phyloP scores from a whole-genome alignment of 2,329 filamentous ascomycete species.

The Phoma herbarum region DNA sequence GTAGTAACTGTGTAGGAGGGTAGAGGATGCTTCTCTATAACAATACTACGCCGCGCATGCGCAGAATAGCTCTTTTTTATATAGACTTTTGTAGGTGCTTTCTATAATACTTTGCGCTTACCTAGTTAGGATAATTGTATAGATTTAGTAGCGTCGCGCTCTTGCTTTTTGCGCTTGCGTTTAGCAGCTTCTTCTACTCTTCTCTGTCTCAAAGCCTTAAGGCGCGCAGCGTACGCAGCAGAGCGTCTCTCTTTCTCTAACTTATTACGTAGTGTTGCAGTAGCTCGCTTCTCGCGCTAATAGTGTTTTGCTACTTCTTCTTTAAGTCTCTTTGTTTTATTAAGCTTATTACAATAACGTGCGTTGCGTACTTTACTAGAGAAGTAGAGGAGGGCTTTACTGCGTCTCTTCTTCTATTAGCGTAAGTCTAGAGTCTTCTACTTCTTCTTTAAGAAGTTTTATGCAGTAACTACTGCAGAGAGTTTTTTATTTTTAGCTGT shows the following conservation, averaged over 20 bases:
- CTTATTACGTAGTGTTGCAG: not conserved
- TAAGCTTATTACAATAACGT: not conserved
- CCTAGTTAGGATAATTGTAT: not conserved
- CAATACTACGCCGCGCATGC: conserved; percentile 3
- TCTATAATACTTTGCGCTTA: not conserved
- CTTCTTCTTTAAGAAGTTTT: not conserved
- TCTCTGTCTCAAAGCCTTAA: not conserved
- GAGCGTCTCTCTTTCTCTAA: not conserved
- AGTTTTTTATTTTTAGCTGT: not conserved
- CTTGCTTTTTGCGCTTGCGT: not conserved
- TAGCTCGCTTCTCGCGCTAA: not conserved
- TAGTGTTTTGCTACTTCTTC: not conserved
- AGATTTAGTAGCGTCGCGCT: not conserved
- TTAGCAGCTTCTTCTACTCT: not conserved
- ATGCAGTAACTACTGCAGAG: not conserved
- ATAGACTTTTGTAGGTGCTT: not conserved
- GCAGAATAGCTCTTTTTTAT: conserved; percentile 1
- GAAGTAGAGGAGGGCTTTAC: not conserved
- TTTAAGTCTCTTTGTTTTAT: not conserved
- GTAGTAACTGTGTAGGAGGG: not conserved
- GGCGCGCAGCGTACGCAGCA: not conserved
- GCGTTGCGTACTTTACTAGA: not conserved
- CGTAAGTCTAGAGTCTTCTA: not conserved
- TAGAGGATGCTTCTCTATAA: not conserved
- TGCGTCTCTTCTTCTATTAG: not conserved